A percentile compares a stretch with the other conserved stretches of the same genome.
Conservation (phyloP, 1,284 basidiomycete species). For the Cutaneotrichosporon cyanovorans region DNA sequence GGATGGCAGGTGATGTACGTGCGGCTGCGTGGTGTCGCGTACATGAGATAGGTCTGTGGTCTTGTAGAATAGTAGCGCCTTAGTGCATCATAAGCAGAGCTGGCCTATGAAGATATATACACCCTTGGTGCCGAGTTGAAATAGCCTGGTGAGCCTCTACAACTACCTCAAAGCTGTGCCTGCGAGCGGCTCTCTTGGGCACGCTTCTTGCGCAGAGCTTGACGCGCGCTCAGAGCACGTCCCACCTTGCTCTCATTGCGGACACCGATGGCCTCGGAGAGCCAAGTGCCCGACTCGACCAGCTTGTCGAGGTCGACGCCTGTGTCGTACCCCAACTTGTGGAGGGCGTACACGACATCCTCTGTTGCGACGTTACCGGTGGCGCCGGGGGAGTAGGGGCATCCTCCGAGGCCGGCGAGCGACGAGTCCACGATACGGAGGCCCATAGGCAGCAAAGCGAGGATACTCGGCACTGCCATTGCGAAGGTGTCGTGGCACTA, state of each 20-base stretch:
- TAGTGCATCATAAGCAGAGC: too few species aligned
- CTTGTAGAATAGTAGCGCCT: too few species aligned
- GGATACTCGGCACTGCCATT: constrained; percentile 54
- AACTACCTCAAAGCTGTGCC: too few species aligned
- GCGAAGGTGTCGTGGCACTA: constrained; percentile 88
- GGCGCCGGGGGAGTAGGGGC: constrained; percentile 90
- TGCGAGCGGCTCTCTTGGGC: not conserved
- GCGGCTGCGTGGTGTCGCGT: constrained; percentile 54
- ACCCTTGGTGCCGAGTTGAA: too few species aligned
- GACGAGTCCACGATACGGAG: constrained; percentile 54
- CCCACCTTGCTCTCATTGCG: constrained; percentile 73
- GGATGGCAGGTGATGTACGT: constrained; percentile 67
- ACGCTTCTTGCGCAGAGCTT: constrained; percentile 18
- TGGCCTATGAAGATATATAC: too few species aligned
- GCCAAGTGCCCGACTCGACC: constrained; percentile 72
- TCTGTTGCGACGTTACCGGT: constrained; percentile 91
- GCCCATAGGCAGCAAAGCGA: constrained; percentile 46
- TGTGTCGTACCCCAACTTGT: constrained; percentile 61
- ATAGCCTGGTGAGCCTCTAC: too few species aligned
- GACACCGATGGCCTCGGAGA: constrained; percentile 59
- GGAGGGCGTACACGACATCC: constrained; percentile 77
- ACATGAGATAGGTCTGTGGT: not conserved
- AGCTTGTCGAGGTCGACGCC: constrained; percentile 60
- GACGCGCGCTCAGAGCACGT: constrained; percentile 58
- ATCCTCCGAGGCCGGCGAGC: constrained; percentile 83